Conservation (phyloP, 192 early-diverging fungal species). For the Piromyces finnis region DNA sequence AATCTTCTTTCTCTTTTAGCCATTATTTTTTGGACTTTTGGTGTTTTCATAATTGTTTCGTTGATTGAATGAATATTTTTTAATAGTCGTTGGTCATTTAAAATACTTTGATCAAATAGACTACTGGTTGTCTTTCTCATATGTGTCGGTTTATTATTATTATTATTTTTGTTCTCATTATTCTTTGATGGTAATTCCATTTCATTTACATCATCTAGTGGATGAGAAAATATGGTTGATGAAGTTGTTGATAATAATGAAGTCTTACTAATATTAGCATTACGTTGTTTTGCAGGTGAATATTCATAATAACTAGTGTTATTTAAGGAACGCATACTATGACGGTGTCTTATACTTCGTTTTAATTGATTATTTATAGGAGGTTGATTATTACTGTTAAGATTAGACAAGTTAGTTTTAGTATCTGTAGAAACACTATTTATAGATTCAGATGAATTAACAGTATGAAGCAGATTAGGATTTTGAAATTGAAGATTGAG, state of each 20-base stretch:
- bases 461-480: no score
- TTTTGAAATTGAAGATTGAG: no score
- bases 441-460: no score
- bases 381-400: no score
- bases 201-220: neutral
- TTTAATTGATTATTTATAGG: no score
- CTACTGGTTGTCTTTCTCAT: neutral
- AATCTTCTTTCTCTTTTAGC: neutral
- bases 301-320: neutral
- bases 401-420: no score
- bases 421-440: no score
- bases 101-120: neutral
- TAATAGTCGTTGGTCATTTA: neutral
- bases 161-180: no score
- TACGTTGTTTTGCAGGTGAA: neutral
- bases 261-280: neutral
- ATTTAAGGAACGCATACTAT: neutral
- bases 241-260: neutral
- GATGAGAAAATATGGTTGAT: neutral
- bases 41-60: neutral
- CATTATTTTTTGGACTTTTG: neutral
- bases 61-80: neutral
- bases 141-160: no score
- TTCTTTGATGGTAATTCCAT: neutral
- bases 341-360: neutral